Evolutionary conservation across 805 yeast species (phyloP), one percentile per base, ranked within the genome.

Genomic region (Zygosaccharomyces siamensis): DNA sequence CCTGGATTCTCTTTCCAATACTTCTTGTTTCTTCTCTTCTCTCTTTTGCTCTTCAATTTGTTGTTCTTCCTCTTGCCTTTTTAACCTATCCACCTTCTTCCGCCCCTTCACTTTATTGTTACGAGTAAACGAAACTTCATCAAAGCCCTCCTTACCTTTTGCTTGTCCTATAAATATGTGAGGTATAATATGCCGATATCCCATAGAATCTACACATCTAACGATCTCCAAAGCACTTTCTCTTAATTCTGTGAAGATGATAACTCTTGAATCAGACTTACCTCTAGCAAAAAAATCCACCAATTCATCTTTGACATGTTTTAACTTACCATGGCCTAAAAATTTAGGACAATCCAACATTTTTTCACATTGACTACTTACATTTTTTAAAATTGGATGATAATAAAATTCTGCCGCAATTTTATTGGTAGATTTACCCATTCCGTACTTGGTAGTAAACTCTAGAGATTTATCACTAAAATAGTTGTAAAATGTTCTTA

Each of bases 101-200:
- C 73, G 62, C 4, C 77, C 75, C 52, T 73, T 76, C 12, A 74
- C 73, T 32, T 69, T 68, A 39, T 72, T 65, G 51, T 77, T 77
- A 33, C 70, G 60, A 10, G 68, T 60, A 54, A 70, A 80, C 5
- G 70, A 71, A 2, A 67, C 77, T 51, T 83, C 83, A 60, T 83
- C 86, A 61, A 83, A 83, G 30, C 75, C 80, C 42, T 82, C 88
- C 59, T 80, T 82, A 47, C 82, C 90, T 52, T 77, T 79, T 0
- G 96, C 77, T 63, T 93, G 99, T 0, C 99, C 99, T 53, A 93
- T 88, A 62, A 93, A 93, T 21, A 92, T 80, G 63, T 88, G 96
- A 0, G 98, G 87, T 43, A 77, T 76, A 20, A 79, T 67, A 36
- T 53, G 69, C 26, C 52, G 57, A 47, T 66, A 67, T 35, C 60